Evolutionary conservation across 2,329 filamentous ascomycete genomes (phyloP).

Genomic region (Fusarium odoratissimum): DNA sequence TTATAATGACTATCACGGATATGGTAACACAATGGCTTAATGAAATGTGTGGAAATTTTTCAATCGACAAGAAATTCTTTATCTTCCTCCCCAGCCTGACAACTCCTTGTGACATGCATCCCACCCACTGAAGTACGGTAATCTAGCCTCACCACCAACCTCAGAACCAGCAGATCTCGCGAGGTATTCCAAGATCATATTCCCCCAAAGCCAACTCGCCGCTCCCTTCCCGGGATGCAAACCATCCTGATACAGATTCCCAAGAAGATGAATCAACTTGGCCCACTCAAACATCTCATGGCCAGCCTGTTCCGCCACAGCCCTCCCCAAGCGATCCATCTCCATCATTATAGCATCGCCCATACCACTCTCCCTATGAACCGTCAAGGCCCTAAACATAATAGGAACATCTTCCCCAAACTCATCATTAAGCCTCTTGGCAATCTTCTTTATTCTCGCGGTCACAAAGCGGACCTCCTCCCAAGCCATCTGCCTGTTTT

Average conservation of each 20-base stretch:
- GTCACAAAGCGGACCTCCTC: conserved; percentile 33
- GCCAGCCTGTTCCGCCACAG: conserved; percentile 31
- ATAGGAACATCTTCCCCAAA: conserved; percentile 15
- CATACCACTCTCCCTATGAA: conserved; percentile 28
- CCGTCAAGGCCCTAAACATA: conserved; percentile 33
- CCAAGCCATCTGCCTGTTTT: conserved; percentile 29
- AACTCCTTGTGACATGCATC: conserved; percentile 14
- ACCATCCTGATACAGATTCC: conserved; percentile 7
- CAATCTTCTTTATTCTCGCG: conserved; percentile 31
- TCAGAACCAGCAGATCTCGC: conserved; percentile 12
- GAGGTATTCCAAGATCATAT: conserved; percentile 33
- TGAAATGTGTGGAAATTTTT: too few relatives aligned
- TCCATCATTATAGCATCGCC: conserved; percentile 34
- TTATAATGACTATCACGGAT: too few relatives aligned
- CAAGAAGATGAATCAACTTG: conserved; percentile 21
- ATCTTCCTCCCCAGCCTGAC: conserved; percentile 9
- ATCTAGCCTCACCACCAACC: conserved; percentile 6
- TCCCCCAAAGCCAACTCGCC: conserved; percentile 32
- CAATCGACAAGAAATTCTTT: too few relatives aligned
- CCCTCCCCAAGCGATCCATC: conserved; percentile 30
- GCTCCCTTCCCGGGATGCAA: conserved; percentile 32
- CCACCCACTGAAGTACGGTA: conserved; percentile 21
- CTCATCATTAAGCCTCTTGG: conserved; percentile 11
- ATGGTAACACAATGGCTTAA: too few relatives aligned
- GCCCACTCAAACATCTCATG: conserved; percentile 40